phyloP scores from a whole-genome alignment of 2,329 filamentous ascomycete genomes.

The Fusarium pseudocircinatum region DNA sequence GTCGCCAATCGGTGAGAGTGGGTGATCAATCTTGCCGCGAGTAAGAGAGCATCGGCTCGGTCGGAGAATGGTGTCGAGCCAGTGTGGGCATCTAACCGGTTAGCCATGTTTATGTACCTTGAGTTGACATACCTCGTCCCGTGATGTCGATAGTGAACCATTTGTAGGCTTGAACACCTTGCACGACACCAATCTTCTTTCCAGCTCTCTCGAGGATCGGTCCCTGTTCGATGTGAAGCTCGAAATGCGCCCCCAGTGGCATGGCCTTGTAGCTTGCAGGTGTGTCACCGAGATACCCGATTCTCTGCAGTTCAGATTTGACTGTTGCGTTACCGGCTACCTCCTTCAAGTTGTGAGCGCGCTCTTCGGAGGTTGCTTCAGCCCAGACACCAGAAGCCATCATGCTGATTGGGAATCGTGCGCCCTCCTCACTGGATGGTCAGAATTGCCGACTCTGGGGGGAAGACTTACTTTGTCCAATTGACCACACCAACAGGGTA shows the following conservation, averaged over 20 bases:
- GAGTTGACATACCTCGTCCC: conserved; percentile 22
- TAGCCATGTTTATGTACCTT: no score
- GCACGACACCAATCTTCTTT: conserved; percentile 30
- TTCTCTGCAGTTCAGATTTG: conserved; percentile 68
- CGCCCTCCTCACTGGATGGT: conserved; percentile 75
- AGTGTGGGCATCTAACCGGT: conserved; percentile 46
- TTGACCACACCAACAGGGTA: conserved; percentile 80
- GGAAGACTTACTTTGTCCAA: conserved; percentile 70
- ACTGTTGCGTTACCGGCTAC: conserved; percentile 47
- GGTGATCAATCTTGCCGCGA: conserved; percentile 43
- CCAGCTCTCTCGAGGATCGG: conserved; percentile 34
- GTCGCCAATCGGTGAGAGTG: conserved; percentile 41
- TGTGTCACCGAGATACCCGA: conserved; percentile 72
- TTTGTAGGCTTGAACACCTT: conserved; percentile 41
- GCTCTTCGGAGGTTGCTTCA: conserved; percentile 68
- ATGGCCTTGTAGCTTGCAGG: conserved; percentile 33
- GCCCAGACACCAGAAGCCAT: conserved; percentile 81
- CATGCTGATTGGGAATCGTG: conserved; percentile 81
- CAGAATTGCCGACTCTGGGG: background rate
- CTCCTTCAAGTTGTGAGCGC: conserved; percentile 72
- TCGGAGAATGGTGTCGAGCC: conserved; percentile 44
- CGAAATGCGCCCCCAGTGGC: conserved; percentile 80
- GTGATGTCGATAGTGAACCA: conserved; percentile 42
- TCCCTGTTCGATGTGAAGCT: conserved; percentile 83
- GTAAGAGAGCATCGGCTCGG: conserved; percentile 45